Evolutionary conservation across 1,284 basidiomycete genomes (phyloP), one percentile per base, ranked within the genome.

Genomic region (Ceratobasidium sp.): DNA sequence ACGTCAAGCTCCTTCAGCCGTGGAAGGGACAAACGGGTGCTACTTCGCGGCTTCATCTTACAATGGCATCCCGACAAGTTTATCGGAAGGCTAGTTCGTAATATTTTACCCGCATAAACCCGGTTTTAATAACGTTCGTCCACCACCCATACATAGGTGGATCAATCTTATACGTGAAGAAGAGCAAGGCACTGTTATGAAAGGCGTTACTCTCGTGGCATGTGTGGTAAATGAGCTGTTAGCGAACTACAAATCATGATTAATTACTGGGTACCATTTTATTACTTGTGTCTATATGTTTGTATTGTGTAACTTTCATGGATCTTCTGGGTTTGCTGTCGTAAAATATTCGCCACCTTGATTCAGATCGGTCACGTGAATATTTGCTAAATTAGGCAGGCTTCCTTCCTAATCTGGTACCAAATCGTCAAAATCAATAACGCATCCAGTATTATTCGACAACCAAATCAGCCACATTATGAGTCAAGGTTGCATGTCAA

Each of bases 51-150:
- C 8, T 71, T 71, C 29, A 56, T 71, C 2, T 54, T 56, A 14
- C 54, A 59, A 19, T 71, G 66, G 66, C 66, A 71, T 31, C 66
- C 66, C 2, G 66, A 71, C 53, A 71, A 71, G 34, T 71, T 71
- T 48, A 46, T 59, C 27, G 66, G 66, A 19, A 56, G 66, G 66
- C 59, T 27, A 41, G 54, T 41, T 22, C 6, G 22, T 9, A 5
- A 24, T n/a, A 8, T 27, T 71, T 6, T 11, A 43, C 37, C 27
- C 7, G 16, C 41, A 41, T 48, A 37, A 9, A 54, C 9, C 11
- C 63, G 37, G 22, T 22, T 7, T 8, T 71, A 16, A 41, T 19
- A 39, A n/a, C 6, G 11, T 19, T 37, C 22, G 0, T 16, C 5
- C 14, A 29, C 8, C 34, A 1, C 22, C 0, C 41, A 2, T 37